Evolutionary conservation across 1,284 basidiomycete species (phyloP), one percentile per base, ranked within the genome.

Genomic region (Inonotus hispidus): DNA sequence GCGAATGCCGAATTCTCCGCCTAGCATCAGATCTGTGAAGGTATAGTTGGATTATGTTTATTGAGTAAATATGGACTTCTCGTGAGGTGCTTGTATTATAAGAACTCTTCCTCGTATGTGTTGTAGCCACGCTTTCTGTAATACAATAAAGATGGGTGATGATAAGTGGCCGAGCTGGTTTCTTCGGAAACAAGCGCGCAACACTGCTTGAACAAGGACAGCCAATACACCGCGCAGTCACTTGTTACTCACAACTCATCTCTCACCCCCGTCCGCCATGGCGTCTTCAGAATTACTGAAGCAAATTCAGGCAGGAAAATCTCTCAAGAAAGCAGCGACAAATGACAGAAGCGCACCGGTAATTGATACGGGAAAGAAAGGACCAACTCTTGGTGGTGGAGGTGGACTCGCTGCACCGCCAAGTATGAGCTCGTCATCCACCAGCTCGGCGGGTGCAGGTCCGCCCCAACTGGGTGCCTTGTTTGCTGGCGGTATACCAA

Each of bases 401-500:
- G 41, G 41, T 21, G 77, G 75, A 35, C 71, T 73, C 25, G 72
- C 75, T 19, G 69, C 72, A 37, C 72, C 75, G 16, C 69, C 71
- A 16, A 70, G 70, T 16, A n/a, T 60, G 19, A 60, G 67, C 10
- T 64, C 57, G 3, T 65, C 63, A 11, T 62, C 60, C 13, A 58
- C 56, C 16, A 58, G 59, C 25, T 63, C 62, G 4, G 59, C 59
- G 16, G 67, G 63, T 5, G 74, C 75, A 38, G 87, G 86, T 3
- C 83, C 87, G 35, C 90, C 92, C 38, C 92, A 94, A 70, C 76
- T 95, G 13, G 94, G 86, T 29, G 88, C 85, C 3, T 72, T 96
- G 4, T 95, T 96, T 69, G 92, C 93, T 43, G 92, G 92, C 23
- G 93, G 94, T 1, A 88, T 96, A 78, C 94, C 94, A 1, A 93